Conservation (phyloP, 176 grass and related monocot species). For the Rhynchospora breviuscula region DNA sequence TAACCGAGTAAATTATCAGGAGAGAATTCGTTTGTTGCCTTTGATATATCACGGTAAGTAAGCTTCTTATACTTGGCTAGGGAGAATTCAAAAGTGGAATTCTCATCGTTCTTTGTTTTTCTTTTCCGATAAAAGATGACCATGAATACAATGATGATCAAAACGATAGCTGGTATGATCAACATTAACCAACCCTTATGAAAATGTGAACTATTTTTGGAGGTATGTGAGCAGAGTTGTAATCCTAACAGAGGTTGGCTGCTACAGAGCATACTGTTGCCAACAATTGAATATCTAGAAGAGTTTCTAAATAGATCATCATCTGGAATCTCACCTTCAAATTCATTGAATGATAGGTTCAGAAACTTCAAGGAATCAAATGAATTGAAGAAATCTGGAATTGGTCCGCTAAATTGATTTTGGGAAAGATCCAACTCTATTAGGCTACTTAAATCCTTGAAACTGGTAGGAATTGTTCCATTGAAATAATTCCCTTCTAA, state of each 20-base stretch:
- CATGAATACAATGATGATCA: conserved; percentile 6
- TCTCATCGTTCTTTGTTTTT: not conserved
- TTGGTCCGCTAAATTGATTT: not conserved
- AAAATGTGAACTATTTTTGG: not conserved
- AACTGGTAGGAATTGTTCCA: not conserved
- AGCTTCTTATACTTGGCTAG: conserved; percentile 25
- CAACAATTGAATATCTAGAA: not conserved
- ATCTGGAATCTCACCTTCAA: conserved; percentile 28
- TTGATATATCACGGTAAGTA: conserved; percentile 28
- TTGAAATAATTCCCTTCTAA: conserved; percentile 50
- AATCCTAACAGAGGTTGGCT: not conserved
- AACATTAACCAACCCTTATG: conserved; percentile 13
- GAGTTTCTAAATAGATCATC: not conserved
- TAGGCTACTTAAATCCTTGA: not conserved
- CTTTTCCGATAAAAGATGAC: not conserved
- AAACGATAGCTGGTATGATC: not conserved
- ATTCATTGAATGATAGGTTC: conserved; percentile 32
- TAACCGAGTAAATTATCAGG: conserved; percentile 25
- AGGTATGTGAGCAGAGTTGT: conserved; percentile 9
- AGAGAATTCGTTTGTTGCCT: conserved; percentile 38
- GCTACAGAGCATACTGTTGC: conserved; percentile 23
- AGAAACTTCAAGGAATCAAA: conserved; percentile 1
- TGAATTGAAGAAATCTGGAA: not conserved
- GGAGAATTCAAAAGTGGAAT: not conserved
- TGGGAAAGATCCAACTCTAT: not conserved